Evolutionary conservation across 1,284 basidiomycete species (phyloP), one percentile per base, ranked within the genome.

Genomic region (Leucoagaricus sp.): DNA sequence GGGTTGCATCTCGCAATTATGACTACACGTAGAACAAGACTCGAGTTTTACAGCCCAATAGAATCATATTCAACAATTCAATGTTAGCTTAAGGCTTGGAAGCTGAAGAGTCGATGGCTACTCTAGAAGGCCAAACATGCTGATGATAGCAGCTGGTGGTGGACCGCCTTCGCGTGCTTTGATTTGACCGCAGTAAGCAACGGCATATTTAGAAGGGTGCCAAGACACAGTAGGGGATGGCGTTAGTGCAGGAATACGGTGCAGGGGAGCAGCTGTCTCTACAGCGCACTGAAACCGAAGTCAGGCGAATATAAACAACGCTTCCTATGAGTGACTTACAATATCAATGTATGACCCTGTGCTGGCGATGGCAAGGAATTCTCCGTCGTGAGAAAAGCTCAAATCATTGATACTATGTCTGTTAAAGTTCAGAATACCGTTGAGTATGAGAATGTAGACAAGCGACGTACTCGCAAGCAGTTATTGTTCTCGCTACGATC

Each of bases 361-460:
- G 58, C 76, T 89, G 3, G 87, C 85, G 49, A 91, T 85, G 7
- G 89, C 89, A 26, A 91, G 68, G 65, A 86, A 91, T 73, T 92
- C 90, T 34, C 89, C 89, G 61, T 91, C 89, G 60, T 85, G 78
- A 4, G 88, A 91, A 75, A 91, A 92, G 65, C 86, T 89, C n/a
- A 92, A 68, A n/a, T 81, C 77, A 57, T 81, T 89, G 62, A 91
- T 86, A 25, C 82, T 77, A 63, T 89, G 76, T 56, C 90, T 92
- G 60, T n/a, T 57, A 49, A 6, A 61, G 44, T 23, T 29, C n/a
- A 28, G 42, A 45, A 51, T 48, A 41, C 38, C 8, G 49, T 29
- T 49, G 3, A 26, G 4, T 0, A 33, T 15, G 9, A 17, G 2
- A 82, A 21, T 4, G 10, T 19, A 49, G 10, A 49, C 15, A 3